Percentiles rank a stretch among this genome's conserved stretches.
Conservation (phyloP, 352 stramenopile species). For the Phytophthora citrophthora region DNA sequence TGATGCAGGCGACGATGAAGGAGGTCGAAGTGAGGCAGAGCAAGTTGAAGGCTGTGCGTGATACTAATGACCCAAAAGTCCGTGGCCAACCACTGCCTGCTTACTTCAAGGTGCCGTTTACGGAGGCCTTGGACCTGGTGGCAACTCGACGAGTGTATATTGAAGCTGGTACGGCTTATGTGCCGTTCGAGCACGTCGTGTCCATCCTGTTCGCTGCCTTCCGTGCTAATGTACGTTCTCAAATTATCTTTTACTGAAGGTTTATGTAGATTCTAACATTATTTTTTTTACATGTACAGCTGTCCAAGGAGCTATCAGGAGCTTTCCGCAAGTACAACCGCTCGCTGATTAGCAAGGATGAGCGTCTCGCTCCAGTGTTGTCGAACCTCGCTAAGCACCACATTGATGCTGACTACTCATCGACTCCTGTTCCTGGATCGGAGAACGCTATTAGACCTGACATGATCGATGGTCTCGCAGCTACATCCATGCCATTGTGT, state of each 20-base stretch:
- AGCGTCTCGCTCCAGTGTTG: slow-evolving; percentile 93
- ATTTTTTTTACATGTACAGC: slow-evolving; percentile 29
- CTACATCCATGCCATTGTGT: slow-evolving; percentile 96
- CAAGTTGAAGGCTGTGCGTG: slow-evolving; percentile 77
- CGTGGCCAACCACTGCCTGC: slow-evolving; percentile 56
- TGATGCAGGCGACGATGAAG: slow-evolving; percentile 51
- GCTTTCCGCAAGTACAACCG: slow-evolving; percentile 90
- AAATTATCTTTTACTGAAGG: too few species aligned
- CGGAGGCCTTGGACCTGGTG: slow-evolving; percentile 94
- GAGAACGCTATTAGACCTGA: slow-evolving; percentile 86
- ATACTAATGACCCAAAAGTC: slow-evolving; percentile 60
- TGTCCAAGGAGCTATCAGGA: slow-evolving; percentile 92
- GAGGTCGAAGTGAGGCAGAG: slow-evolving; percentile 69
- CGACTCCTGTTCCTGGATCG: slow-evolving; percentile 39
- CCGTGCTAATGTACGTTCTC: slow-evolving; percentile 73
- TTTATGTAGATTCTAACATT: too few species aligned
- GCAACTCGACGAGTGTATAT: slow-evolving; percentile 93
- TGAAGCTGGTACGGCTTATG: slow-evolving; percentile 94
- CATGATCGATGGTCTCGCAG: slow-evolving; percentile 92
- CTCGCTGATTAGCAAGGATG: slow-evolving; percentile 92
- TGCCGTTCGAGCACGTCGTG: slow-evolving; percentile 95
- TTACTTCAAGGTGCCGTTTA: slow-evolving; percentile 98
- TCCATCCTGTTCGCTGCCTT: slow-evolving; percentile 95
- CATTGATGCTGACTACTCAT: slow-evolving; percentile 91
- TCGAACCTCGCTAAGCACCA: slow-evolving; percentile 97